phyloP scores from a whole-genome alignment of 495 filamentous ascomycete species.

The Articulospora tetracladia region DNA sequence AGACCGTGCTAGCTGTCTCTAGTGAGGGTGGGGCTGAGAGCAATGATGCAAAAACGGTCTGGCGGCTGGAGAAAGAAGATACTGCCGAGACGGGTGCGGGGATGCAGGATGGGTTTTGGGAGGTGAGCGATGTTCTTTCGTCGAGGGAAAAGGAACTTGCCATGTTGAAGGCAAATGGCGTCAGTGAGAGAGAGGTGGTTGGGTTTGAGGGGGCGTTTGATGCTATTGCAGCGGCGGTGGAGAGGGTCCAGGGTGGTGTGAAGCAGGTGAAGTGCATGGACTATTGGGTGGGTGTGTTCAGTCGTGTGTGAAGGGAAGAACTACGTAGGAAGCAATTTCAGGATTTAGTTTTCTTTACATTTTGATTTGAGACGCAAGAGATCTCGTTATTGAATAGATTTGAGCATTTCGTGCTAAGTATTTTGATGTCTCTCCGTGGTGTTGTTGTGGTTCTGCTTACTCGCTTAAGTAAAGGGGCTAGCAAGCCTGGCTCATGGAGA shows the following conservation, averaged over 20 bases:
- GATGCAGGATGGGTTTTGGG: conserved; percentile 44
- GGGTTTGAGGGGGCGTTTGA: conserved; percentile 27
- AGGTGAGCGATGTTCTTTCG: conserved; percentile 29
- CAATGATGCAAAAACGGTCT: conserved; percentile 24
- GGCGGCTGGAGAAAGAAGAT: not conserved
- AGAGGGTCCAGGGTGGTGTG: conserved; percentile 27
- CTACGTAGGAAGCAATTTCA: too few relatives aligned
- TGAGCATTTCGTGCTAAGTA: too few relatives aligned
- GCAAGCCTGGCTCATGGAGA: too few relatives aligned
- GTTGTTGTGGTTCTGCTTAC: too few relatives aligned
- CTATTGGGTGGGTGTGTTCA: conserved; percentile 37
- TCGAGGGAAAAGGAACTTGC: conserved; percentile 19
- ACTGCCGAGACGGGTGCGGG: conserved; percentile 23
- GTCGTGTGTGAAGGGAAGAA: too few relatives aligned
- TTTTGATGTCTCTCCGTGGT: too few relatives aligned
- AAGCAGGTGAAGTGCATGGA: conserved; percentile 41
- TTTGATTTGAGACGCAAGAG: too few relatives aligned
- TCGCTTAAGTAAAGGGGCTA: too few relatives aligned
- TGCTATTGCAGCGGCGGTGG: conserved; percentile 31
- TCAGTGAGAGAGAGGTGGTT: conserved; percentile 33
- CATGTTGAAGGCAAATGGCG: conserved; percentile 28
- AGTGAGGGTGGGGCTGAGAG: too few relatives aligned
- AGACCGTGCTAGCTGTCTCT: not conserved
- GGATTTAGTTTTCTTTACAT: too few relatives aligned
- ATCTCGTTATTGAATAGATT: too few relatives aligned